Percentiles rank a stretch among this genome's conserved stretches.
Conservation (phyloP, 495 filamentous ascomycete genomes). For the Staphylotrichum tortipilum region DNA sequence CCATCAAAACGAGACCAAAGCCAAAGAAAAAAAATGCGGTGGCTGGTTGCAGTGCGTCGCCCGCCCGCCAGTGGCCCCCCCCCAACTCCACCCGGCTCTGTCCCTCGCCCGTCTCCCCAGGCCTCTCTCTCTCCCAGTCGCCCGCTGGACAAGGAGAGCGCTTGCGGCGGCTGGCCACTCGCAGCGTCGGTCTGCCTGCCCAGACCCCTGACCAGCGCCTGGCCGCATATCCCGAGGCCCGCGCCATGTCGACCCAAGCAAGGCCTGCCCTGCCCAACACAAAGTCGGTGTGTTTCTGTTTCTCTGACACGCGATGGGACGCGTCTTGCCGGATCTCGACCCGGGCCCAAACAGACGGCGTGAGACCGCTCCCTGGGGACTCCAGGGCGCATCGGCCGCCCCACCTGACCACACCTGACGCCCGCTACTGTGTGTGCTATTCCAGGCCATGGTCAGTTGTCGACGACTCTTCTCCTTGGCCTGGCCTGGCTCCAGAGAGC, state of each 20-base stretch:
- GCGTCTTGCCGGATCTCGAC: conserved; percentile 20
- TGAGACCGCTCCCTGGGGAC: not conserved
- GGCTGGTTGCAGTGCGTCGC: conserved; percentile 24
- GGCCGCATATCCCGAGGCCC: conserved; percentile 34
- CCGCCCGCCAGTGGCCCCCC: not conserved
- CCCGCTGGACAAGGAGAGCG: conserved; percentile 11
- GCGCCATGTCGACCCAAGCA: conserved; percentile 25
- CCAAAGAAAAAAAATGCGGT: conserved; percentile 19
- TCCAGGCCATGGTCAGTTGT: conserved; percentile 2
- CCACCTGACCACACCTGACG: too few relatives aligned
- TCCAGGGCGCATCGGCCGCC: too few relatives aligned
- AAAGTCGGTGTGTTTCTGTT: conserved; percentile 28
- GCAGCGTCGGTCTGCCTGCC: conserved; percentile 18
- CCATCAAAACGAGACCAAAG: not conserved
- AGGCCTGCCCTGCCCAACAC: conserved; percentile 21
- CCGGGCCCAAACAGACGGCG: conserved; percentile 5
- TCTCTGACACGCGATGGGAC: conserved; percentile 26
- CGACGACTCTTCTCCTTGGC: not conserved
- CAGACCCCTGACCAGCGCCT: conserved; percentile 21
- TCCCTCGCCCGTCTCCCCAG: not conserved
- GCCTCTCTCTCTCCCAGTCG: conserved; percentile 12
- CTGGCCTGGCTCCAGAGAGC: too few relatives aligned
- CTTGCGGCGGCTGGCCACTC: conserved; percentile 23
- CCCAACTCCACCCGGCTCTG: conserved; percentile 11
- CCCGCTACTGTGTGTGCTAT: too few relatives aligned